Percentiles rank a stretch among this genome's conserved stretches.
Conservation (phyloP, 352 stramenopile species). For the Pythium scleroteichum region DNA sequence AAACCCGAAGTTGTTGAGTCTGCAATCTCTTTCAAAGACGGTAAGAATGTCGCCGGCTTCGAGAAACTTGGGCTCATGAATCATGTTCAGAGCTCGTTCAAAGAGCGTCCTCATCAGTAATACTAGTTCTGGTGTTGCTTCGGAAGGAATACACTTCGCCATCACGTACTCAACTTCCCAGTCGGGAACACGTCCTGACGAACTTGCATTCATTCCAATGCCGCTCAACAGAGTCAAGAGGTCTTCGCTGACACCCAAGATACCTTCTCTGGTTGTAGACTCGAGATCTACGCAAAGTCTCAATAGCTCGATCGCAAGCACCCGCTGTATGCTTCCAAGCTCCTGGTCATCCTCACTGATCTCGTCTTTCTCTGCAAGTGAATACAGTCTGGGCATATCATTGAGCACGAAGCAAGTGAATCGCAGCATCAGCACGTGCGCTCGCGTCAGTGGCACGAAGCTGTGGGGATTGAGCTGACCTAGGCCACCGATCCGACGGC, state of each 20-base stretch:
- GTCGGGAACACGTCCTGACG: constrained; percentile 26
- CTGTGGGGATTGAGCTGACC: neutral
- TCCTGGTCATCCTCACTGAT: constrained; percentile 72
- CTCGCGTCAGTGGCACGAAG: constrained; percentile 26
- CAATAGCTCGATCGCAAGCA: constrained; percentile 54
- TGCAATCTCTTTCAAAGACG: constrained; percentile 9
- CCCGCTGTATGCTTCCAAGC: constrained; percentile 41
- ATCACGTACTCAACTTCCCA: constrained; percentile 63
- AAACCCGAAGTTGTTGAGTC: constrained; percentile 56
- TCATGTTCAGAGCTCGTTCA: constrained; percentile 41
- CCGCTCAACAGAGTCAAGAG: neutral
- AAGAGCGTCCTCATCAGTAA: constrained; percentile 40
- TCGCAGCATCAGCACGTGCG: constrained; percentile 55
- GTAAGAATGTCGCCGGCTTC: constrained; percentile 37
- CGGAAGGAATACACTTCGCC: constrained; percentile 38
- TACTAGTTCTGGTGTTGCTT: constrained; percentile 23
- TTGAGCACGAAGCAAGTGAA: constrained; percentile 68
- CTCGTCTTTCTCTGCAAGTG: constrained; percentile 59
- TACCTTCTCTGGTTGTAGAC: constrained; percentile 29
- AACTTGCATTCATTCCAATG: neutral
- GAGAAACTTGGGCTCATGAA: constrained; percentile 56
- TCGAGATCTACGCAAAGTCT: constrained; percentile 54
- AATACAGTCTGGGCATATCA: constrained; percentile 49
- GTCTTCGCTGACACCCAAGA: neutral
- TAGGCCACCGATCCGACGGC: constrained; percentile 35